A percentile compares a stretch with the other conserved stretches of the same genome.
phyloP scores from a whole-genome alignment of 768 basidiomycete species.

The Hygrocybe punicea region DNA sequence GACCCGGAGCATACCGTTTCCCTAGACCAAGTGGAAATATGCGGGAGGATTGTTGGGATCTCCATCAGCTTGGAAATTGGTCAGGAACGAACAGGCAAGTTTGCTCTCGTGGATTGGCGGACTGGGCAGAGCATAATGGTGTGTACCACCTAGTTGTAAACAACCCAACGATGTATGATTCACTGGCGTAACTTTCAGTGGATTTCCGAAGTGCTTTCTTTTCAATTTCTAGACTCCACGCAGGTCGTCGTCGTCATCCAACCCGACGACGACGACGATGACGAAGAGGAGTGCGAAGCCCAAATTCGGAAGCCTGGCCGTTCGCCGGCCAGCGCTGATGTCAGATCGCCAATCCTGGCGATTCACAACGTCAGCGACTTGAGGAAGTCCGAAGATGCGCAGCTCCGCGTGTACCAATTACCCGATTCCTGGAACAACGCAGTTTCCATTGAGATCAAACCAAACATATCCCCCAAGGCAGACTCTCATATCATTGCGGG shows the following conservation, averaged over 20 bases:
- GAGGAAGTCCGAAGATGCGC: constrained; percentile 32
- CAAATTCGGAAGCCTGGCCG: not conserved
- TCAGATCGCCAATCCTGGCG: constrained; percentile 33
- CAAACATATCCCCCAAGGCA: constrained; percentile 43
- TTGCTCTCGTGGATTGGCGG: constrained; percentile 51
- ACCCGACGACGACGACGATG: constrained; percentile 23
- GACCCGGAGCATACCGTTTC: constrained; percentile 21
- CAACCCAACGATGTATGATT: not conserved
- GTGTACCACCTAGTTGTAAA: constrained; percentile 39
- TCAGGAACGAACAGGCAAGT: constrained; percentile 35
- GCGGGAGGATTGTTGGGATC: constrained; percentile 2
- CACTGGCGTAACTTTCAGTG: constrained; percentile 34
- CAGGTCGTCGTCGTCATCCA: constrained; percentile 43
- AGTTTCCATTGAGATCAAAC: constrained; percentile 42
- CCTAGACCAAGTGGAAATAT: not conserved
- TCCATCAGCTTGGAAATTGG: not conserved
- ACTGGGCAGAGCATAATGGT: constrained; percentile 27
- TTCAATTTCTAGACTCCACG: constrained; percentile 45
- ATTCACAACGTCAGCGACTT: constrained; percentile 49
- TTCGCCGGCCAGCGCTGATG: not conserved
- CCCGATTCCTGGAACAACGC: constrained; percentile 50
- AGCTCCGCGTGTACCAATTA: constrained; percentile 53
- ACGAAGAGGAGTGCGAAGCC: not conserved
- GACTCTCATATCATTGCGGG: constrained; percentile 37
- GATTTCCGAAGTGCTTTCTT: constrained; percentile 45